Percentiles rank a stretch among this genome's conserved stretches.
Conservation (phyloP, 352 stramenopile species). For the Aphanomyces astaci region DNA sequence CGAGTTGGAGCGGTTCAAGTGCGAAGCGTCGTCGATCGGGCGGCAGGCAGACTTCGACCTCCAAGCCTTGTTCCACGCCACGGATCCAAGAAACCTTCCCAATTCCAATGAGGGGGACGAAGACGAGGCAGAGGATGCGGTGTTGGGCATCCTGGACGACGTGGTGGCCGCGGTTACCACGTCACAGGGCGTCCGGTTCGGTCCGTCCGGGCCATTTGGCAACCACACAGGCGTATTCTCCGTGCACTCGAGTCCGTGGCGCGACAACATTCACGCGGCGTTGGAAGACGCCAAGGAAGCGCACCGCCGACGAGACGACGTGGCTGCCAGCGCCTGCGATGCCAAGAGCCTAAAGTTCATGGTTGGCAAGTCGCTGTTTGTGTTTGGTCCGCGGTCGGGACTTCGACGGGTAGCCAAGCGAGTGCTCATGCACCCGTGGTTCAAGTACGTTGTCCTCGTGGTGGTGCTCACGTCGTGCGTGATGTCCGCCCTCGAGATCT, state of each 20-base stretch:
- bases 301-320: background rate
- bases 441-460: constrained; percentile 54
- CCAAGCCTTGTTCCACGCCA: background rate
- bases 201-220: background rate
- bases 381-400: constrained; percentile 25
- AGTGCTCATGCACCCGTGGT: constrained; percentile 34
- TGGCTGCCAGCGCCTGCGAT: background rate
- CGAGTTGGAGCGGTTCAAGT: background rate
- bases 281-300: background rate
- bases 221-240: constrained; percentile 9
- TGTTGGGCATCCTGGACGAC: background rate
- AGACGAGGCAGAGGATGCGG: background rate
- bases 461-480: constrained; percentile 61
- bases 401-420: constrained; percentile 24
- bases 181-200: background rate
- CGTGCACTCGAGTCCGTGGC: background rate
- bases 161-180: background rate
- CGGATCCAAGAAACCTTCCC: background rate
- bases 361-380: background rate
- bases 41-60: background rate
- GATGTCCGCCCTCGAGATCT: constrained; percentile 53
- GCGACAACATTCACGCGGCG: constrained; percentile 24
- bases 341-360: constrained; percentile 30
- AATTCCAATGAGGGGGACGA: background rate
- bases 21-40: background rate